Evolutionary conservation across 2,329 filamentous ascomycete genomes (phyloP).

Genomic region (Metarhizium anisopliae): DNA sequence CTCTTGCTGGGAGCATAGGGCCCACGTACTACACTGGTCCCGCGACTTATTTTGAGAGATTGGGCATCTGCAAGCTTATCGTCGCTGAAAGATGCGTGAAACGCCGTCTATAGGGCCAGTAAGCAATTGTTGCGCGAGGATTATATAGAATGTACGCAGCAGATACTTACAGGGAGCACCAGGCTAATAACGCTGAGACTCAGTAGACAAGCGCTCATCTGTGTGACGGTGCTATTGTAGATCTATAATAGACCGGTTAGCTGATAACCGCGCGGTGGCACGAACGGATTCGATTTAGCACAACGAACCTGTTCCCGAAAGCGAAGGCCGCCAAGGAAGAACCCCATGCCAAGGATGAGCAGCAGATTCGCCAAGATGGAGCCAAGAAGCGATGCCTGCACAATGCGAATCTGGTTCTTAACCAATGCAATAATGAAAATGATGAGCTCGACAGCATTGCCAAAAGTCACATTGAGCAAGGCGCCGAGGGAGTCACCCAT

Average conservation of each 20-base stretch:
- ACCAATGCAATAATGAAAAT: conserved; percentile 42
- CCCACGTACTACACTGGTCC: conserved; percentile 68
- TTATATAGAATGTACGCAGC: background rate
- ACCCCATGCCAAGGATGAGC: conserved; percentile 85
- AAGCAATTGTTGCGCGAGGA: conserved; percentile 29
- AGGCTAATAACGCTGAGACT: conserved; percentile 87
- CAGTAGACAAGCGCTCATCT: conserved; percentile 90
- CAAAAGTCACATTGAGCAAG: conserved; percentile 68
- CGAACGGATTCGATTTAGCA: background rate
- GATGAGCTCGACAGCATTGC: conserved; percentile 72
- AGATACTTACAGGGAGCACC: conserved; percentile 58
- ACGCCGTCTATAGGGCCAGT: conserved; percentile 57
- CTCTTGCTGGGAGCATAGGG: background rate
- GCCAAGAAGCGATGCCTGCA: conserved; percentile 81
- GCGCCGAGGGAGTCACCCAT: conserved; percentile 67
- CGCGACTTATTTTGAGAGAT: conserved; percentile 78
- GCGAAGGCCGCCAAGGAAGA: conserved; percentile 75
- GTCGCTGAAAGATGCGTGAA: conserved; percentile 76
- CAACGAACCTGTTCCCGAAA: conserved; percentile 68
- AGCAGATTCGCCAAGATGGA: conserved; percentile 85
- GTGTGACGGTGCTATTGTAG: conserved; percentile 90
- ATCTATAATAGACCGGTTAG: conserved; percentile 38
- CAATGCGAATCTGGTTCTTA: conserved; percentile 72
- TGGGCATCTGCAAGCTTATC: conserved; percentile 52
- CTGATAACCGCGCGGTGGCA: background rate